phyloP scores from a whole-genome alignment of 2,329 filamentous ascomycete genomes.

The Leptographium radiaticola region DNA sequence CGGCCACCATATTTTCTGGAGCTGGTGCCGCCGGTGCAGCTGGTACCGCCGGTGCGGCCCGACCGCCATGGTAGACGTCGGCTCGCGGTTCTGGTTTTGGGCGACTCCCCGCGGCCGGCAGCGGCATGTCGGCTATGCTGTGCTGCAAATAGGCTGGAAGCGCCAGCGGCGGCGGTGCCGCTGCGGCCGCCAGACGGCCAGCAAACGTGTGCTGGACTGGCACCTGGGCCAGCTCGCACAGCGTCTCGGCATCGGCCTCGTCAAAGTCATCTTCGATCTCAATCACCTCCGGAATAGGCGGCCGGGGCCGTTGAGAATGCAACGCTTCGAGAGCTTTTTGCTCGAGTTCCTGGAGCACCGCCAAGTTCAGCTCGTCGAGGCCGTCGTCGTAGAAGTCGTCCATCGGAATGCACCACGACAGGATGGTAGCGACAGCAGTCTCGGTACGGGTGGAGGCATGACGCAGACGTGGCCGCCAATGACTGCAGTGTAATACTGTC shows the following conservation, averaged over 20 bases:
- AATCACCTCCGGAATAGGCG: conserved; percentile 1
- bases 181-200: conserved; percentile 7
- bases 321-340: conserved; percentile 28
- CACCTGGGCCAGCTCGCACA: conserved; percentile 10
- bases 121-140: conserved; percentile 6
- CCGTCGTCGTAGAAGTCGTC: conserved; percentile 53
- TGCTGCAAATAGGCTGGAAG: conserved; percentile 10
- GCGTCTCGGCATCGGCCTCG: conserved; percentile 8
- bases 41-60: neutral
- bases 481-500: neutral
- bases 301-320: conserved; percentile 11
- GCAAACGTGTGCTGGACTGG: conserved; percentile 7
- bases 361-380: conserved; percentile 46
- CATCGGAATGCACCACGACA: conserved; percentile 18
- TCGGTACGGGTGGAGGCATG: neutral
- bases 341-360: conserved; percentile 48
- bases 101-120: neutral
- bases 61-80: neutral
- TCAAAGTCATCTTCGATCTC: conserved; percentile 4
- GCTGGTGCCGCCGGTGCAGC: neutral
- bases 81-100: too few relatives aligned
- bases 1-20: conserved; percentile 24
- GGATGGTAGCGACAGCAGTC: neutral
- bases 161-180: conserved; percentile 7
- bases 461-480: neutral